phyloP scores from a whole-genome alignment of 768 basidiomycete species.

The Collybia nuda region DNA sequence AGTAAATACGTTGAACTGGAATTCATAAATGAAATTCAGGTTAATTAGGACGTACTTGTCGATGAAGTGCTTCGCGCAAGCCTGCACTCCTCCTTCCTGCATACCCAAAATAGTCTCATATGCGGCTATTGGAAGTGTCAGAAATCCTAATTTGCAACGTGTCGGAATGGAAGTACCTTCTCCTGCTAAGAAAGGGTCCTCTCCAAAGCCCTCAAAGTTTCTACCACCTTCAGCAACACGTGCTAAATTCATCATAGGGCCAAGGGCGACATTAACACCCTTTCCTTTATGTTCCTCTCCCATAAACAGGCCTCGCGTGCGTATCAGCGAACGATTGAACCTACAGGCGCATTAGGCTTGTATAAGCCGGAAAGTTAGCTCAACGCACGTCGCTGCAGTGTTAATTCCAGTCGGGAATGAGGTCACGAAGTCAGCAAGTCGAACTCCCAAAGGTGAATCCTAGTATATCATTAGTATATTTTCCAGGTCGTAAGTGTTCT shows the following conservation, averaged over 20 bases:
- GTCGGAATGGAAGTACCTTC: constrained; percentile 28
- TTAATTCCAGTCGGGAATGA: constrained; percentile 70
- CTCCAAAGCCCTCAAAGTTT: constrained; percentile 84
- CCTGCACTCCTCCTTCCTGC: constrained; percentile 78
- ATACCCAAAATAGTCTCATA: constrained; percentile 67
- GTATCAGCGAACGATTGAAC: constrained; percentile 54
- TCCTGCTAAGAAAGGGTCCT: constrained; percentile 71
- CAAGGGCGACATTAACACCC: constrained; percentile 70
- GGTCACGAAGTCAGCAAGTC: constrained; percentile 55
- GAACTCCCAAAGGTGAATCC: constrained; percentile 59
- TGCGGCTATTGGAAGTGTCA: constrained; percentile 19
- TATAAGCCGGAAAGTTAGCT: neutral
- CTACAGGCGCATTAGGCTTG: neutral
- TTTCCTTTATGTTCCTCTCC: constrained; percentile 72
- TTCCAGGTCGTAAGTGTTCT: too few relatives aligned
- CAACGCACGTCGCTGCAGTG: constrained; percentile 58
- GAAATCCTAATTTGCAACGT: too few relatives aligned
- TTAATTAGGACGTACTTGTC: constrained; percentile 53
- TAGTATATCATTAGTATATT: neutral
- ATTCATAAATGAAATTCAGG: neutral
- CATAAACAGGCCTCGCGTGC: constrained; percentile 66
- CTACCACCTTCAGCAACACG: constrained; percentile 64
- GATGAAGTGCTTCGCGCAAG: constrained; percentile 82
- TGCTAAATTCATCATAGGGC: constrained; percentile 73
- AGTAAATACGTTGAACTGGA: neutral